Evolutionary conservation across 1,139 yeast genomes (phyloP), one percentile per base, ranked within the genome.

Genomic region (Geotrichum cucujoidarum): DNA sequence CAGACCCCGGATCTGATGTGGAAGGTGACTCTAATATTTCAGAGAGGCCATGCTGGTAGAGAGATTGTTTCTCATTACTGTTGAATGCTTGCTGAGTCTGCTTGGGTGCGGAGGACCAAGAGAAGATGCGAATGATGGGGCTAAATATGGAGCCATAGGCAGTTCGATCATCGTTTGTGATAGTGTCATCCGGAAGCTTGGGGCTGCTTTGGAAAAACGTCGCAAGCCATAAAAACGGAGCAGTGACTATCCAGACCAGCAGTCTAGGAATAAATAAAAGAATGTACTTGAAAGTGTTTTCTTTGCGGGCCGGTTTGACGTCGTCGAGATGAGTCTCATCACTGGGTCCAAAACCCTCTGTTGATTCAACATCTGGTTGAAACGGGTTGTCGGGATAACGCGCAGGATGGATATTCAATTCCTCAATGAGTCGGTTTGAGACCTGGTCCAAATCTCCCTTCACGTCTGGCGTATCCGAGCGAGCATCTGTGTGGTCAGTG

Each of bases 161-260:
- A n/a, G 39, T 4, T 5, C 14, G 36, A 13, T 33, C n/a, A 31
- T 31, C 34, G 17, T 13, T 31, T 10, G 13, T 31, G 13, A 31
- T 7, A 31, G 13, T 13, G 34, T 13, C 8, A 13, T n/a, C 18
- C 22, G 16, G 18, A 17, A 14, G 10, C n/a, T 16, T 34, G 14
- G 27, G 10, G 13, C 14, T 21, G n/a, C 24, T 18, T 20, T 13
- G 25, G 4, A n/a, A 36, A 37, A 8, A 18, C 13, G 34, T 14
- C 5, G 39, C 24, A 10, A 39, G 8, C 42, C 42, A 39, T 3
- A 27, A n/a, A 29, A 39, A 39, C 3, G 42, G 42, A 8, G 25
- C 25, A 5, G 13, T 7, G 8, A 39, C 21, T 3, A 29, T 27
- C 20, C 24, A 8, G 13, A 20, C 16, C 2, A 39, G 25, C 24